Evolutionary conservation across 768 basidiomycete species (phyloP), one percentile per base, ranked within the genome.

Genomic region (Myochromella boudieri): DNA sequence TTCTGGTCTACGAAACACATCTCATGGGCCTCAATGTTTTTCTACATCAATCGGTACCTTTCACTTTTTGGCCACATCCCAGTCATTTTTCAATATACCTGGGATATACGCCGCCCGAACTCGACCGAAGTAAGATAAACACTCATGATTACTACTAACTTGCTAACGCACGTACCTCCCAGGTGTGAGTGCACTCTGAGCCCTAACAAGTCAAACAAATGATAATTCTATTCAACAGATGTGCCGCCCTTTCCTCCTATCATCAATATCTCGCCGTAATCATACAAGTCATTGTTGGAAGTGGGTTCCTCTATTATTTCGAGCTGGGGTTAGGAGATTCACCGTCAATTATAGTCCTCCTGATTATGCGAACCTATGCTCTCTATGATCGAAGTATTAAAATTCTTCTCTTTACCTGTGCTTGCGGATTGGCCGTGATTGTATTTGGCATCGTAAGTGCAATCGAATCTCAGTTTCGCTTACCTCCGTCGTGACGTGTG

Each of bases 31-130:
- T 66, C 64, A n/a, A 44, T 62, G 12, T 61, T 76, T 15, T 78
- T 77, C 58, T 68, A 72, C 44, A 29, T 68, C 26, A 77, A 74
- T 46, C 73, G 76, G 10, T 80, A 77, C 46, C 33, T 71, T 2
- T 48, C 69, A 9, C 46, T 76, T 6, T 51, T 70, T 8, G 69
- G 70, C 1, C 72, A 72, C 47, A 49, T 71, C 2, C 68, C 72
- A 17, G 55, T 72, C 29, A 51, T 69, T 2, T 31, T 66, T 2
- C 62, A 69, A 48, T 58, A 61, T 14, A 69, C 69, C 41, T 68
- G 60, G 61, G 48, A 54, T 3, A 60, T 64, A n/a, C 41, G 52
- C 4, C 48, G 49, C 46, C 42, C 44, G 6, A 61, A 64, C 42
- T 50, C 58, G 17, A 6, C 15, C 32, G 38, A 58, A 15, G 69